Evolutionary conservation across 2,329 filamentous ascomycete genomes (phyloP).

Genomic region (Aureobasidium uvarum): DNA sequence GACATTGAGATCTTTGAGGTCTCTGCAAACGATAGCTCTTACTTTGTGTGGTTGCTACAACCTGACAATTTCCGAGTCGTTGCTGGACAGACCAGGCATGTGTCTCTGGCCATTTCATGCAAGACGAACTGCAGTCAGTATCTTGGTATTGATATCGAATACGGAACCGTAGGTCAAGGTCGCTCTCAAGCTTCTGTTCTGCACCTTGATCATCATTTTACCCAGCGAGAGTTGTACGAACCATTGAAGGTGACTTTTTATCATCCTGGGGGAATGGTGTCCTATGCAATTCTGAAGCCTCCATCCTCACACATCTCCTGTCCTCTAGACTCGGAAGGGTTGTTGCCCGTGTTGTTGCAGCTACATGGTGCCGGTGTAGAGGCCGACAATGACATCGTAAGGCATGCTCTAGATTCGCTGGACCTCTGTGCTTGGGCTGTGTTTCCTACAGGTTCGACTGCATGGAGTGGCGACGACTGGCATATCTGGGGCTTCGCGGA

Average conservation of each 20-base stretch:
- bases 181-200: conserved; percentile 1
- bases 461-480: conserved; percentile 63
- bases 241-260: conserved; percentile 56
- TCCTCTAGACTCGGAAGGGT: neutral
- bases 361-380: conserved; percentile 60
- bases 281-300: conserved; percentile 58
- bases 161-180: neutral
- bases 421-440: conserved; percentile 57
- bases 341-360: conserved; percentile 49
- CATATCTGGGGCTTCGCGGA: conserved; percentile 59
- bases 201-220: conserved; percentile 28
- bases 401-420: conserved; percentile 50
- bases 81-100: conserved; percentile 45
- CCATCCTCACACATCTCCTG: conserved; percentile 44
- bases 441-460: conserved; percentile 57
- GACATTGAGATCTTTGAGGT: conserved; percentile 36
- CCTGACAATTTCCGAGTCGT: conserved; percentile 28
- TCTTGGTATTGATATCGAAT: conserved; percentile 14
- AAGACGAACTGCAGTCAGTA: conserved; percentile 3
- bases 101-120: conserved; percentile 42
- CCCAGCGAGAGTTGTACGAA: conserved; percentile 37
- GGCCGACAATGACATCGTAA: conserved; percentile 49
- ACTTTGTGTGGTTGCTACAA: conserved; percentile 20
- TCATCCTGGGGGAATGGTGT: conserved; percentile 55
- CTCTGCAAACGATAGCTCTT: conserved; percentile 11